Conservation (phyloP, 306 rosid genomes). For the Psophocarpus tetragonolobus region DNA sequence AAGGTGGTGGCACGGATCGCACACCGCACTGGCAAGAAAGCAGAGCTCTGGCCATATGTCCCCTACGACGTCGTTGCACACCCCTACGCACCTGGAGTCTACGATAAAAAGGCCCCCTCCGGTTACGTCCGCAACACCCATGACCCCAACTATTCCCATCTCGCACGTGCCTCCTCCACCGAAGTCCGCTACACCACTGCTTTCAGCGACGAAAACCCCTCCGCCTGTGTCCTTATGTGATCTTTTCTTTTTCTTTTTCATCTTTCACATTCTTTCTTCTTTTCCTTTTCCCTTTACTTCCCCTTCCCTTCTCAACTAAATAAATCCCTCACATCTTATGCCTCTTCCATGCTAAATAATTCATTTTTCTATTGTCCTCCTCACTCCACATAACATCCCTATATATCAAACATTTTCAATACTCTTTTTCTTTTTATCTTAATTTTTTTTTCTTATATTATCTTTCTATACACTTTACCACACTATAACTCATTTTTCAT, state of each 20-base stretch:
- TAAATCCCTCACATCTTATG: too few species aligned
- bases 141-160: constrained; percentile 41
- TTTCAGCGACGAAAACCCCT: constrained; percentile 71
- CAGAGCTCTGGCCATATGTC: constrained; percentile 86
- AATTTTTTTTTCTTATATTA: too few species aligned
- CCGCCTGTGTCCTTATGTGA: constrained; percentile 68
- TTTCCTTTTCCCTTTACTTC: too few species aligned
- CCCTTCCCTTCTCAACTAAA: too few species aligned
- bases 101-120: constrained; percentile 79
- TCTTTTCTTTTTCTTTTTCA: not conserved
- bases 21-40: constrained; percentile 86
- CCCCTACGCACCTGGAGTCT: constrained; percentile 71
- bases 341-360: too few species aligned
- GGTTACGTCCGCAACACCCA: constrained; percentile 65
- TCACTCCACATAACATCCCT: too few species aligned
- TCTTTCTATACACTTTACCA: too few species aligned
- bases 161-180: constrained; percentile 70
- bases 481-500: too few species aligned
- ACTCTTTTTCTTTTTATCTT: too few species aligned
- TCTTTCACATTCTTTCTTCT: too few species aligned
- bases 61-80: constrained; percentile 81
- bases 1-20: constrained; percentile 72
- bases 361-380: too few species aligned
- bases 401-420: too few species aligned
- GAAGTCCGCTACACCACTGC: constrained; percentile 84